Evolutionary conservation across 2,329 filamentous ascomycete species (phyloP).

Genomic region (Lachnellula occidentalis): DNA sequence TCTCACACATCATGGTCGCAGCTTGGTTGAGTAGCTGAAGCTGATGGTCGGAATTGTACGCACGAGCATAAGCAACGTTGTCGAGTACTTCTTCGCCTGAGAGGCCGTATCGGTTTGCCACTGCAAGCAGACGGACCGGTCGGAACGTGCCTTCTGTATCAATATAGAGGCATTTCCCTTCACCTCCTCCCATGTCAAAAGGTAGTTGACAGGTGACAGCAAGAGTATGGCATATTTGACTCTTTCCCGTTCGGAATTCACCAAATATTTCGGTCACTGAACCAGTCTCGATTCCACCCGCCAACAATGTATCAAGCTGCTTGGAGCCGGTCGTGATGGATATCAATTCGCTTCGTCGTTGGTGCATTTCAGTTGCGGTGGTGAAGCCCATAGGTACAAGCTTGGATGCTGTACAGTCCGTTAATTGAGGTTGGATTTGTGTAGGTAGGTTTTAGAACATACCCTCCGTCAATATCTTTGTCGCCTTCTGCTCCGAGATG

Average conservation of each 20-base stretch:
- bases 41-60: slow-evolving; percentile 98
- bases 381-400: slow-evolving; percentile 98
- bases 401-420: slow-evolving; percentile 64
- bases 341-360: slow-evolving; percentile 91
- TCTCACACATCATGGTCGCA: slow-evolving; percentile 99
- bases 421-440: neutral
- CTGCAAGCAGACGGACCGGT: slow-evolving; percentile 82
- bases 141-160: slow-evolving; percentile 97
- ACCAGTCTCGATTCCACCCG: slow-evolving; percentile 91
- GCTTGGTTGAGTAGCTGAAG: slow-evolving; percentile 92
- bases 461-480: slow-evolving; percentile 88
- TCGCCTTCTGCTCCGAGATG: slow-evolving; percentile 94
- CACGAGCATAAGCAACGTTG: slow-evolving; percentile 95
- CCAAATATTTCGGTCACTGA: slow-evolving; percentile 98
- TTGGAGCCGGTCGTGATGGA: slow-evolving; percentile 98
- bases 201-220: slow-evolving; percentile 96
- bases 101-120: slow-evolving; percentile 89
- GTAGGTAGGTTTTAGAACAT: neutral
- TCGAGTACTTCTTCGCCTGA: slow-evolving; percentile 96
- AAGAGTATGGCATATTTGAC: slow-evolving; percentile 97
- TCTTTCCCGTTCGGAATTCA: slow-evolving; percentile 96
- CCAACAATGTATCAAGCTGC: slow-evolving; percentile 89
- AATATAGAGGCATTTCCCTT: slow-evolving; percentile 97
- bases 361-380: slow-evolving; percentile 98
- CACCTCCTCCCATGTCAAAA: slow-evolving; percentile 97